Evolutionary conservation across 805 yeast species (phyloP), one percentile per base, ranked within the genome.

Genomic region (Zygosaccharomyces siamensis): DNA sequence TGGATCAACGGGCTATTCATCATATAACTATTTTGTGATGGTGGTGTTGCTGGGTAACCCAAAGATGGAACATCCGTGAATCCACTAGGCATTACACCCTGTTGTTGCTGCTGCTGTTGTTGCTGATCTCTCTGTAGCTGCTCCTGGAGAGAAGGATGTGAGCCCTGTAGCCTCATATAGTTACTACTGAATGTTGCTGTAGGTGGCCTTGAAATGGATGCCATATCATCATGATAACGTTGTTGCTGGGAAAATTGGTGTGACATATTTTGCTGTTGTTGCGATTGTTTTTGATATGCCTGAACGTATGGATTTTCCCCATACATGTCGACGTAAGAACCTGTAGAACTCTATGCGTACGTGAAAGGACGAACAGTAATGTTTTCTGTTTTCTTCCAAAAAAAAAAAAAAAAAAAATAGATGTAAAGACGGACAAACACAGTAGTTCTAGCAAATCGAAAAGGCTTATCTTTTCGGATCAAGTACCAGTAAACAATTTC

Each of bases 71-170:
- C 58, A 49, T 66, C 70, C 5, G 66, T 58, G 47, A 62, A 65
- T 3, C 63, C 65, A 12, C 51, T 53, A n/a, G 49, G 42, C 18
- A 39, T 48, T n/a, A 45, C 36, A 11, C 48, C 35, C 12, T 39
- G 49, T 30, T 44, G 37, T 16, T 33, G 36, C 10, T 33, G 36
- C 20, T 33, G 36, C 23, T 33, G 35, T 10, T 39, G 47, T 26
- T 42, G 45, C 6, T 52, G 43, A 27, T 57, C 58, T 14, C 51
- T 45, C 42, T 60, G 61, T 18, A 56, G 39, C 21, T 56, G 60
- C 5, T 60, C 66, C 32, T 60, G 73, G 18, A 71, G 53, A 0
- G 74, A 71, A 37, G 63, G 72, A 14, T 69, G 72, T 0, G 74
- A 71, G 16, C 64, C 66, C 49, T 70, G 74, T 39, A 60, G 64